phyloP scores from a whole-genome alignment of 2,329 filamentous ascomycete species.

The Leptographium procerum region DNA sequence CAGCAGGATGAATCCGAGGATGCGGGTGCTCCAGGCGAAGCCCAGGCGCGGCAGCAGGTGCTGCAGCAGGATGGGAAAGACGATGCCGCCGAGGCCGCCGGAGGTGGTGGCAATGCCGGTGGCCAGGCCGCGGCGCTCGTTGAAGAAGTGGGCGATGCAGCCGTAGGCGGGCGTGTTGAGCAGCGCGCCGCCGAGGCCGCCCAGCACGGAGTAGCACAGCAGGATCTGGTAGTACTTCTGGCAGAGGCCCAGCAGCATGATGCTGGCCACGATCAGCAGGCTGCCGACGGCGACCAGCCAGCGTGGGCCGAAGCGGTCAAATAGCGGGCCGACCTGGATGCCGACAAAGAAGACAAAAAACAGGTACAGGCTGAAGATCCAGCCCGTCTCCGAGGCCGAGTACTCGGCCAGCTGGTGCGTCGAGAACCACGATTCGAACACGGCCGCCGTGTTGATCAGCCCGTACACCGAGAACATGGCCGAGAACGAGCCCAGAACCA shows the following conservation, averaged over 20 bases:
- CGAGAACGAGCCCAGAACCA: constrained; percentile 66
- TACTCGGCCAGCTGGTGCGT: constrained; percentile 60
- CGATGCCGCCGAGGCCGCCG: constrained; percentile 56
- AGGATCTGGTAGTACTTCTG: constrained; percentile 70
- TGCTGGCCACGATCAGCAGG: constrained; percentile 46
- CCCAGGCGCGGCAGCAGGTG: constrained; percentile 33
- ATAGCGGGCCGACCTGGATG: constrained; percentile 70
- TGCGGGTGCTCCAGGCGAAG: constrained; percentile 37
- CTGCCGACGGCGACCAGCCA: constrained; percentile 55
- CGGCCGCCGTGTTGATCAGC: constrained; percentile 63
- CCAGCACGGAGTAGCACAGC: constrained; percentile 61
- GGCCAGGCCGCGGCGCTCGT: constrained; percentile 56
- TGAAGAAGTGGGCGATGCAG: constrained; percentile 70
- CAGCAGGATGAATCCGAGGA: constrained; percentile 38
- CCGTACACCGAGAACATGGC: constrained; percentile 61
- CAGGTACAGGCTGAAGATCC: constrained; percentile 75
- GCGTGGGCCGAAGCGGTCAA: constrained; percentile 64
- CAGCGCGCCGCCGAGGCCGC: constrained; percentile 60
- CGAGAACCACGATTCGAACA: constrained; percentile 67
- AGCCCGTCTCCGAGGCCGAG: constrained; percentile 59
- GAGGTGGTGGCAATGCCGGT: constrained; percentile 74
- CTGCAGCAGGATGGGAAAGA: constrained; percentile 42
- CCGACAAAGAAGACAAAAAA: constrained; percentile 76
- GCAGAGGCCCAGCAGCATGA: constrained; percentile 60
- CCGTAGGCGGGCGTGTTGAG: constrained; percentile 69